These are phyloP conservation scores for Escallonia rubra DNA, from an alignment of 129 eudicot species.

Conservation along the genomic window DNA sequence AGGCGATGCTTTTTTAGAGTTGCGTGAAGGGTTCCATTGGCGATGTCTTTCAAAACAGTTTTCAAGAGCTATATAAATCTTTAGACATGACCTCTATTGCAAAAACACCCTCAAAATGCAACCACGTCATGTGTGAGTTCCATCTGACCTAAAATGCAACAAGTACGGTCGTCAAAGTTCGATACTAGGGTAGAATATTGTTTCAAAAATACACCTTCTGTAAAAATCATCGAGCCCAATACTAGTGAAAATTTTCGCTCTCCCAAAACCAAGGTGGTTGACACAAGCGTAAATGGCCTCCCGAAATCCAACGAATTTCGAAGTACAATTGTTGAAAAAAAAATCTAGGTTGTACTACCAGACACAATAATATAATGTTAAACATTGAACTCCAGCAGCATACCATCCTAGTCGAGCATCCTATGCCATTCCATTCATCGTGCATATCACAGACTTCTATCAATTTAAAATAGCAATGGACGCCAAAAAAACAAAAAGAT, in stretches of 20 bases:
- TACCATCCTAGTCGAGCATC: too few species aligned
- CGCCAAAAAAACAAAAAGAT: neutral
- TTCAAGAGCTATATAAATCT: neutral
- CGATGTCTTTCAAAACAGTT: neutral
- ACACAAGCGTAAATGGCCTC: neutral
- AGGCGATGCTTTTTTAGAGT: neutral
- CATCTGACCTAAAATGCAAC: neutral
- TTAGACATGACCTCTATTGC: neutral
- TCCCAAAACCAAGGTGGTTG: neutral
- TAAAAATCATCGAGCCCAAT: neutral
- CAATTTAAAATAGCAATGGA: too few species aligned
- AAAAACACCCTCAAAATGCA: neutral
- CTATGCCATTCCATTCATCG: too few species aligned
- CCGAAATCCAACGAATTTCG: neutral
- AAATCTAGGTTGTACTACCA: too few species aligned
- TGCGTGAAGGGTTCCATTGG: neutral
- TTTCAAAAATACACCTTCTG: neutral
- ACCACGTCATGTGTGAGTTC: neutral
- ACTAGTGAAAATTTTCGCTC: neutral
- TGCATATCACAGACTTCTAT: too few species aligned
- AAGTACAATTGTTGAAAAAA: neutral
- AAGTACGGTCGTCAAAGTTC: neutral
- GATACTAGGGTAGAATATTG: too few species aligned
- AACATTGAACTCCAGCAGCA: too few species aligned
- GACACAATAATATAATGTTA: too few species aligned